These are phyloP conservation scores for Raffaelea ambrosiae DNA, from an alignment of 2,329 filamentous ascomycete species.

Conservation along the genomic window DNA sequence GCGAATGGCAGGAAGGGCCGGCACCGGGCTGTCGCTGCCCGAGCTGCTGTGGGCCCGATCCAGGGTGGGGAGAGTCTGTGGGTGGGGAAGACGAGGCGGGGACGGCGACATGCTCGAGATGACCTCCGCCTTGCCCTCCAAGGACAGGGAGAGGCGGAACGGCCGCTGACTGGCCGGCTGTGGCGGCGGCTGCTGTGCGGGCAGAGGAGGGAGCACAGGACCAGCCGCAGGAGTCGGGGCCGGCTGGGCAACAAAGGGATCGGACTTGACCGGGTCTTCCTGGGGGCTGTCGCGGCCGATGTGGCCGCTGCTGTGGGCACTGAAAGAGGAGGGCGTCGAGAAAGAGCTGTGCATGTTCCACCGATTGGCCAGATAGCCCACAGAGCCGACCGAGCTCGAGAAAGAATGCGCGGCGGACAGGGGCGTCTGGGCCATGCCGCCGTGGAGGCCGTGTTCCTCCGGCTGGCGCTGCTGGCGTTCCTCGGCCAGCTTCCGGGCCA, in stretches of 20 bases:
- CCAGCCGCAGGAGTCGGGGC: conserved; percentile 23
- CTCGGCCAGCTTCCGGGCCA: conserved; percentile 8
- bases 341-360: conserved; percentile 47
- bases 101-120: conserved; percentile 60
- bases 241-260: conserved; percentile 33
- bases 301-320: background rate
- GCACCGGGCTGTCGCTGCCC: conserved; percentile 31
- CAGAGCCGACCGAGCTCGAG: conserved; percentile 17
- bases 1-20: conserved; percentile 36
- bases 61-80: no score
- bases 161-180: conserved; percentile 23
- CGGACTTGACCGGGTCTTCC: conserved; percentile 38
- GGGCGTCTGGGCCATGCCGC: background rate
- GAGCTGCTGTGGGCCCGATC: background rate
- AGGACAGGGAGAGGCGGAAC: conserved; percentile 71
- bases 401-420: conserved; percentile 7
- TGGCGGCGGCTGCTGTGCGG: conserved; percentile 4
- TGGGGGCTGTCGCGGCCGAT: background rate
- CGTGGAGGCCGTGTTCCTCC: background rate
- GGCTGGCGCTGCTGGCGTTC: conserved; percentile 5
- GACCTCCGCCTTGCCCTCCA: conserved; percentile 86
- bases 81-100: conserved; percentile 50
- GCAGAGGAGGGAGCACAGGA: conserved; percentile 22
- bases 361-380: conserved; percentile 44
- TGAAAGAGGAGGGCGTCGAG: conserved; percentile 36